A percentile compares a stretch with the other conserved stretches of the same genome.
These are phyloP conservation scores for Fusarium sp. DNA, from an alignment of 2,329 filamentous ascomycete genomes.

Conservation along the genomic window DNA sequence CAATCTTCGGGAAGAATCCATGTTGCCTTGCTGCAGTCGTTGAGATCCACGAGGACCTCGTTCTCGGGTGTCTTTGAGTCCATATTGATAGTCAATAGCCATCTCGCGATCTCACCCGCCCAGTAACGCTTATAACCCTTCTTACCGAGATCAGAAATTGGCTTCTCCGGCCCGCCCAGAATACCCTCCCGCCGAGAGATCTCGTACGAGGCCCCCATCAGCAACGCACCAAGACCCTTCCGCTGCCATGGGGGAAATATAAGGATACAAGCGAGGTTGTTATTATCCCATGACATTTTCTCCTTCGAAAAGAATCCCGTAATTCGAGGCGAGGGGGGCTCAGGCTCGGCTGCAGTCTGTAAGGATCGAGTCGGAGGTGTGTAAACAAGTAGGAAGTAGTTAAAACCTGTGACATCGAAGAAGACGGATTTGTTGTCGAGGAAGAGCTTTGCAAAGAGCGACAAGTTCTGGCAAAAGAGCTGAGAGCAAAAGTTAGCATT, in stretches of 20 bases:
- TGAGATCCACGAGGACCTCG: conserved; percentile 70
- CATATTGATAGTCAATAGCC: conserved; percentile 63
- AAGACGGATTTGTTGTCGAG: conserved; percentile 98
- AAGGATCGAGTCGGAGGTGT: conserved; percentile 57
- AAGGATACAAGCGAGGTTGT: conserved; percentile 96
- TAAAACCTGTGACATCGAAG: conserved; percentile 93
- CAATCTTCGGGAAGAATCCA: conserved; percentile 91
- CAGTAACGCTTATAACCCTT: conserved; percentile 88
- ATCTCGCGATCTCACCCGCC: conserved; percentile 85
- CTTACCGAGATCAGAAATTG: conserved; percentile 85
- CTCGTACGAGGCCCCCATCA: conserved; percentile 95
- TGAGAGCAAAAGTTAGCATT: conserved; percentile 46
- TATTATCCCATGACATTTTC: conserved; percentile 98
- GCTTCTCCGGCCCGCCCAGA: conserved; percentile 93
- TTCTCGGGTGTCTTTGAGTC: conserved; percentile 40
- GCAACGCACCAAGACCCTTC: conserved; percentile 84
- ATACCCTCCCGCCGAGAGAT: conserved; percentile 85
- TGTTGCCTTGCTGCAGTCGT: conserved; percentile 79
- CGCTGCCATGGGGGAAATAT: conserved; percentile 96
- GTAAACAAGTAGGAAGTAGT: conserved; percentile 92
- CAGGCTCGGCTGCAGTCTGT: conserved; percentile 2
- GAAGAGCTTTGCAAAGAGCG: conserved; percentile 96
- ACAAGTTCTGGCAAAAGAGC: conserved; percentile 95
- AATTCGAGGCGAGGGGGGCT: conserved; percentile 62
- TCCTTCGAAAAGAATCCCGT: conserved; percentile 99